Conservation (phyloP, 73 alveolate genomes). For the Paramecium octaurelia region DNA sequence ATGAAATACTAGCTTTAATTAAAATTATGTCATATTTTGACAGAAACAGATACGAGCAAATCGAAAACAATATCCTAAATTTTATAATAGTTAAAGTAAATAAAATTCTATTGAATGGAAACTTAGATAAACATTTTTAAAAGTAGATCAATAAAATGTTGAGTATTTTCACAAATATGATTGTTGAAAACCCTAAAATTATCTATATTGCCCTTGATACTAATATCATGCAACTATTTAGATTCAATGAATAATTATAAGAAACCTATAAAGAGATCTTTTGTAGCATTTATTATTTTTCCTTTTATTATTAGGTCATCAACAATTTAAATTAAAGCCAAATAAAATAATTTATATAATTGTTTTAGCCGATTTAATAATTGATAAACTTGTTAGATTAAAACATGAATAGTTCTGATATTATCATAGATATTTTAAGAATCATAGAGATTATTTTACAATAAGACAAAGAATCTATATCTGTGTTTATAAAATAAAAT, state of each 20-base stretch:
- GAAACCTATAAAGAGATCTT: neutral
- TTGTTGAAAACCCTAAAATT: neutral
- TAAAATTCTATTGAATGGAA: neutral
- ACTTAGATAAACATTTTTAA: neutral
- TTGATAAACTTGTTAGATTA: neutral
- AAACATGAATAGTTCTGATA: neutral
- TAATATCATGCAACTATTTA: neutral
- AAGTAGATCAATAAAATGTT: neutral
- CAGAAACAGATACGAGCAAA: neutral
- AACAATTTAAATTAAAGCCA: neutral
- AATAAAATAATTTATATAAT: neutral
- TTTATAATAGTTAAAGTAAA: neutral
- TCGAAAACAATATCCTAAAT: neutral
- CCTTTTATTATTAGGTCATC: neutral
- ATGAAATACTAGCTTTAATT: neutral
- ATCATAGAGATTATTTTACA: neutral
- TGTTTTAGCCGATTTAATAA: neutral
- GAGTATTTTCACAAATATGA: neutral
- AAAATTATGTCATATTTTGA: neutral
- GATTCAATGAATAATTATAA: neutral
- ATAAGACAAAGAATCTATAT: neutral
- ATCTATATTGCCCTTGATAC: neutral
- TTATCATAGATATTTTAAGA: neutral
- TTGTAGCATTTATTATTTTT: neutral
- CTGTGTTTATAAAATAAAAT: neutral